Evolutionary conservation across 257 asterid species (phyloP).

Genomic region (Penstemon newberryi): DNA sequence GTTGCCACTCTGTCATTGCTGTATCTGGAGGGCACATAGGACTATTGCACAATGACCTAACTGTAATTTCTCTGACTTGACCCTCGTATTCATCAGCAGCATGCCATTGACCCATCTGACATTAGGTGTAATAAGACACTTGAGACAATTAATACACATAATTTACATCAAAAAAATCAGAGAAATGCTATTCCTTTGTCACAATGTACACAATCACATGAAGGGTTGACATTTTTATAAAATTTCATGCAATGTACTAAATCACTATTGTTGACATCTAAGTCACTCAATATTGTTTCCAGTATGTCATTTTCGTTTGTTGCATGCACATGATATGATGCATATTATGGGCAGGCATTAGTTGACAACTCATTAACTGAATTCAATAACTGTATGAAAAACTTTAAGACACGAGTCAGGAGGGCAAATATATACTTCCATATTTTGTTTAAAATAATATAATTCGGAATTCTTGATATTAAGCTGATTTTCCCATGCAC

Average conservation of each 20-base stretch:
- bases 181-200: not conserved
- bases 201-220: slow-evolving; percentile 7
- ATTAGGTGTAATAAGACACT: slow-evolving; percentile 29
- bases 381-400: not conserved
- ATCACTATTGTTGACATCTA: not conserved
- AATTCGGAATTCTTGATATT: not conserved
- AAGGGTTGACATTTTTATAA: not conserved
- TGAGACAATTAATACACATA: slow-evolving; percentile 19
- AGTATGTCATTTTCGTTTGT: not conserved
- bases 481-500: not conserved
- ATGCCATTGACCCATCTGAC: slow-evolving; percentile 80
- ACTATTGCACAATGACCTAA: slow-evolving; percentile 69
- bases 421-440: not conserved
- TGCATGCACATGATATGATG: slow-evolving; percentile 1
- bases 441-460: not conserved
- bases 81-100: slow-evolving; percentile 80
- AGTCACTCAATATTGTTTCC: not conserved
- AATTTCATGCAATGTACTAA: slow-evolving; percentile 6
- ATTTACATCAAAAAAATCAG: slow-evolving; percentile 22
- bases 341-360: not conserved
- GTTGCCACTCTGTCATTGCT: slow-evolving; percentile 85
- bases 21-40: slow-evolving; percentile 99
- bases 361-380: not conserved
- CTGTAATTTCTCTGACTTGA: slow-evolving; percentile 77
- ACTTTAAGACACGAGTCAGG: not conserved